Evolutionary conservation across 2,329 filamentous ascomycete species (phyloP).

Genomic region (Fusarium goolgardi): DNA sequence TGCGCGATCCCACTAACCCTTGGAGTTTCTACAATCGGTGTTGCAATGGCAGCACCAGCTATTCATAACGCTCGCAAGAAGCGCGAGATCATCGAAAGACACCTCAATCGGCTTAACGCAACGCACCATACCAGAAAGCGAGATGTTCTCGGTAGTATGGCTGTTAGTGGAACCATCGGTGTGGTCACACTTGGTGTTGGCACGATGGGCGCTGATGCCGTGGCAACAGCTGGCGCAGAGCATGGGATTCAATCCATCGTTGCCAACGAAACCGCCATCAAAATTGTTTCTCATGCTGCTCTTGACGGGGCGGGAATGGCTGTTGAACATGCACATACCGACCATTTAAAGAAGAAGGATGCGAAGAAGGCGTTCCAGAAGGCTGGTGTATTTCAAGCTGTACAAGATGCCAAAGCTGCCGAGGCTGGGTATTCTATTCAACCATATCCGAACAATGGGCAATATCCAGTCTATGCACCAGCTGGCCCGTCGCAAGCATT

Average conservation of each 20-base stretch:
- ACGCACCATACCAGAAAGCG: slow-evolving; percentile 56
- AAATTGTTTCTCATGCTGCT: slow-evolving; percentile 51
- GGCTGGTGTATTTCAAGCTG: slow-evolving; percentile 50
- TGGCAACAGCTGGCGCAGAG: slow-evolving; percentile 52
- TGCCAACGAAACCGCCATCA: slow-evolving; percentile 52
- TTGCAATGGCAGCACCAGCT: slow-evolving; percentile 54
- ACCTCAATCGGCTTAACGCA: slow-evolving; percentile 50
- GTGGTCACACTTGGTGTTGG: slow-evolving; percentile 54
- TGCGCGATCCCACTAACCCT: slow-evolving; percentile 54
- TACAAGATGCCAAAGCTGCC: slow-evolving; percentile 46
- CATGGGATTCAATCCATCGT: slow-evolving; percentile 49
- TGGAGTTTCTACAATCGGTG: slow-evolving; percentile 55
- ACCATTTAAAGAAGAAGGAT: slow-evolving; percentile 52
- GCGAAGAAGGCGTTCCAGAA: slow-evolving; percentile 49
- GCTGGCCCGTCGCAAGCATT: slow-evolving; percentile 13
- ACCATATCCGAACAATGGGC: slow-evolving; percentile 26
- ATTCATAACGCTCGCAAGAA: slow-evolving; percentile 58
- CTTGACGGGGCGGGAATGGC: slow-evolving; percentile 53
- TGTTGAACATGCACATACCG: slow-evolving; percentile 52
- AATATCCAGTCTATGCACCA: slow-evolving; percentile 9
- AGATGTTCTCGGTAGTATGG: slow-evolving; percentile 55
- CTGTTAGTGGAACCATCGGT: slow-evolving; percentile 53
- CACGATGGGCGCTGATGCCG: slow-evolving; percentile 50
- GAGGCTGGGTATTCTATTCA: slow-evolving; percentile 42
- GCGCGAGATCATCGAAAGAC: slow-evolving; percentile 55